These are phyloP conservation scores for Aurinia saxatilis DNA, from an alignment of 345 rosid genomes.

Conservation along the genomic window DNA sequence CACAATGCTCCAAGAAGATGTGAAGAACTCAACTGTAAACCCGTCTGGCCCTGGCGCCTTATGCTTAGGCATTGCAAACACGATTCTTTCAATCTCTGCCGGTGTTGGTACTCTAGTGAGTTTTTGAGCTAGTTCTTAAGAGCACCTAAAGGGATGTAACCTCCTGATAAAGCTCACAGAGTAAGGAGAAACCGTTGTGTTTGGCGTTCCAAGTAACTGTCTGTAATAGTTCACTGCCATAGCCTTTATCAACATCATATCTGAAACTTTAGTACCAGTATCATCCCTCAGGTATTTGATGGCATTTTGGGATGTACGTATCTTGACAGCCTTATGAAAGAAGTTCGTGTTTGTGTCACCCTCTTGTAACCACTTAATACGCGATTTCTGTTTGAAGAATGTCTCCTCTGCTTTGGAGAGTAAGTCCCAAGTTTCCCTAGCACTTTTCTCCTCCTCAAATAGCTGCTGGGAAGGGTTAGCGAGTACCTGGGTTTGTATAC, in stretches of 20 bases:
- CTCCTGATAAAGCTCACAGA: not conserved
- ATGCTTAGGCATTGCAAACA: not conserved
- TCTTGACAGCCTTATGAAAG: not conserved
- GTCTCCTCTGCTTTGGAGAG: not conserved
- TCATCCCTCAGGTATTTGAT: not conserved
- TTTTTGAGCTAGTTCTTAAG: rapidly evolving
- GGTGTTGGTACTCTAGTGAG: rapidly evolving
- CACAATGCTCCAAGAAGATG: not conserved
- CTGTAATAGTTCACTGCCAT: too few species aligned
- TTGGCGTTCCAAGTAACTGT: too few species aligned
- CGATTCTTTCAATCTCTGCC: rapidly evolving
- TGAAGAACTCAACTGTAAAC: not conserved
- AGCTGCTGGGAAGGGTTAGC: not conserved
- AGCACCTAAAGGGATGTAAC: not conserved
- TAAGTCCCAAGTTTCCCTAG: too few species aligned
- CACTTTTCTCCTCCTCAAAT: not conserved
- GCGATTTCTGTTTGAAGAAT: not conserved
- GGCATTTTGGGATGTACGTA: rapidly evolving
- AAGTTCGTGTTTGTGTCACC: not conserved
- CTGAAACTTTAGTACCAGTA: not conserved
- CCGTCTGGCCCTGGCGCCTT: not conserved
- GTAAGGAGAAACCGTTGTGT: rapidly evolving
- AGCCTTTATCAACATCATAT: too few species aligned
- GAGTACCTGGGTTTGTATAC: too few species aligned
- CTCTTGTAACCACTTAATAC: not conserved